phyloP scores from a whole-genome alignment of 768 basidiomycete species.

The Lyophyllum shimeji region DNA sequence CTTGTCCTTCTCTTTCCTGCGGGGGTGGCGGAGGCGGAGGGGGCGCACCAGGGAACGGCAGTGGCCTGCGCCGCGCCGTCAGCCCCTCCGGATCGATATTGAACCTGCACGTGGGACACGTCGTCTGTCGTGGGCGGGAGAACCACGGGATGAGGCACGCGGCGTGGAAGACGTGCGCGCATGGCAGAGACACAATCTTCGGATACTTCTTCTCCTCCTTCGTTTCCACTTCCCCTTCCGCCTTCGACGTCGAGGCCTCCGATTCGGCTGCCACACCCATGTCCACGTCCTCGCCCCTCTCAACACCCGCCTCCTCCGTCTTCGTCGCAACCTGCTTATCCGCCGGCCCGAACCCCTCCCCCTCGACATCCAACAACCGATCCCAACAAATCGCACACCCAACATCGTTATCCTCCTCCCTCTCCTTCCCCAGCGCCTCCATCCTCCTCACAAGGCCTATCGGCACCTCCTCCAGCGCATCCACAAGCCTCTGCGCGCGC shows the following conservation, averaged over 20 bases:
- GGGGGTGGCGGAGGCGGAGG: too few relatives aligned
- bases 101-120: slow-evolving; percentile 82
- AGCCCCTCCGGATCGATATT: slow-evolving; percentile 80
- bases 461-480: slow-evolving; percentile 66
- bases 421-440: slow-evolving; percentile 45
- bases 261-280: slow-evolving; percentile 10
- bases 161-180: slow-evolving; percentile 81
- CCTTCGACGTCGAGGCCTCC: background rate
- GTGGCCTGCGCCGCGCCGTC: slow-evolving; percentile 35
- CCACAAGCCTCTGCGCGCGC: slow-evolving; percentile 61
- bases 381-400: slow-evolving; percentile 83
- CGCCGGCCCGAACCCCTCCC: slow-evolving; percentile 23
- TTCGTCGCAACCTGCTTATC: slow-evolving; percentile 13
- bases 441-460: slow-evolving; percentile 64
- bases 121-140: slow-evolving; percentile 73
- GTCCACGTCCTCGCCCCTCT: background rate
- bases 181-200: slow-evolving; percentile 70
- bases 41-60: too few relatives aligned
- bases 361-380: slow-evolving; percentile 49
- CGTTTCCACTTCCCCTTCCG: background rate
- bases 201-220: slow-evolving; percentile 17
- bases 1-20: too few relatives aligned
- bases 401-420: slow-evolving; percentile 35
- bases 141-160: slow-evolving; percentile 83
- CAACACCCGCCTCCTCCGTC: slow-evolving; percentile 9